These are phyloP conservation scores for Eustoma russellianum DNA, from an alignment of 257 asterid species.

Conservation along the genomic window DNA sequence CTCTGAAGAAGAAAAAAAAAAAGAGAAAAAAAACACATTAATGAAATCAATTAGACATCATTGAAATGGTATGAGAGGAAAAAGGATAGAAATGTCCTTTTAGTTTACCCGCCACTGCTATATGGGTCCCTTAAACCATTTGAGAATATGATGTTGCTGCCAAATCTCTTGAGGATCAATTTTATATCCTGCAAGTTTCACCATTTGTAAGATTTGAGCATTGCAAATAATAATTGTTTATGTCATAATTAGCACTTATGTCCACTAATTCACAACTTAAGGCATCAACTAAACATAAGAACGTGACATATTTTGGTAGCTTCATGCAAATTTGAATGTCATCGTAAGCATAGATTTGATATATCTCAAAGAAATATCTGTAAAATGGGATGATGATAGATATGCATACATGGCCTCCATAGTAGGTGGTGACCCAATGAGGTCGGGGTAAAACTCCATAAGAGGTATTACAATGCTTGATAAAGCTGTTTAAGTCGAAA, in stretches of 20 bases:
- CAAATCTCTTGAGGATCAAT: constrained; percentile 26
- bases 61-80: neutral
- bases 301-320: too few species aligned
- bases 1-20: constrained; percentile 17
- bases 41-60: neutral
- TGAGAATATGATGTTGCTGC: constrained; percentile 42
- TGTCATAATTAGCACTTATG: too few species aligned
- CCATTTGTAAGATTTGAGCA: neutral
- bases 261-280: too few species aligned
- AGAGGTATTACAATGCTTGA: constrained; percentile 5
- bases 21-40: too few species aligned
- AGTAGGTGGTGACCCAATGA: constrained; percentile 40
- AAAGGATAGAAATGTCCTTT: neutral
- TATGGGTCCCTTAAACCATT: constrained; percentile 42
- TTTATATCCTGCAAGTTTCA: constrained; percentile 29
- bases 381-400: too few species aligned
- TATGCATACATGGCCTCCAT: constrained; percentile 32
- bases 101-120: constrained; percentile 35
- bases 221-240: too few species aligned
- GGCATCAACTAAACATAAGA: too few species aligned
- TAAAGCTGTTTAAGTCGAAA: constrained; percentile 13
- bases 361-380: too few species aligned
- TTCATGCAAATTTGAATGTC: too few species aligned
- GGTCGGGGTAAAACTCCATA: constrained; percentile 35
- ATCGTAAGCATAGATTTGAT: too few species aligned